phyloP scores from a whole-genome alignment of 2,329 filamentous ascomycete species.

The Chalara sp. region DNA sequence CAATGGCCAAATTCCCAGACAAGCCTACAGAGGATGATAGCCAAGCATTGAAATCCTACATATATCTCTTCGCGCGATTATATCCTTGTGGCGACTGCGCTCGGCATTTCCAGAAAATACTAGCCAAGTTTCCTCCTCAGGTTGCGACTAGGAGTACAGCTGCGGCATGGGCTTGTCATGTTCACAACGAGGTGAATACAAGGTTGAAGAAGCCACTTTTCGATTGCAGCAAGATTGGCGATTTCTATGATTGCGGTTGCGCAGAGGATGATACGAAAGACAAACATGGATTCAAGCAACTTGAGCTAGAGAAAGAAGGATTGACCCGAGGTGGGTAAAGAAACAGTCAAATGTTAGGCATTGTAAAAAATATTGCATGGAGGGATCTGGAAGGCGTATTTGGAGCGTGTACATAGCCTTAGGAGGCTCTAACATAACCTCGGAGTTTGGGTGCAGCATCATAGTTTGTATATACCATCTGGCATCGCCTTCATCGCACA shows the following conservation, averaged over 20 bases:
- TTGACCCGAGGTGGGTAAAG: slow-evolving; percentile 17
- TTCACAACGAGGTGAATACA: slow-evolving; percentile 63
- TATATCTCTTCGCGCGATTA: slow-evolving; percentile 59
- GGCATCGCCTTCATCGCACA: no score
- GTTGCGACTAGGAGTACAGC: slow-evolving; percentile 56
- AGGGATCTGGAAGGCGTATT: neutral
- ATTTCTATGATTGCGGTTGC: slow-evolving; percentile 67
- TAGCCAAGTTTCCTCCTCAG: slow-evolving; percentile 58
- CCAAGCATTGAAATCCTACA: slow-evolving; percentile 55
- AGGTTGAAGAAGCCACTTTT: slow-evolving; percentile 54
- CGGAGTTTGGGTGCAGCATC: no score
- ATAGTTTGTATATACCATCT: no score
- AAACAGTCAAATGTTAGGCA: no score
- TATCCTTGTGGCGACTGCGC: slow-evolving; percentile 68
- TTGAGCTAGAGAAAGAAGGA: slow-evolving; percentile 26
- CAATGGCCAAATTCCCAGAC: slow-evolving; percentile 63
- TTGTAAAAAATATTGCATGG: slow-evolving; percentile 1
- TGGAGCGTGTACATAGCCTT: no score
- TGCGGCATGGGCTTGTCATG: slow-evolving; percentile 61
- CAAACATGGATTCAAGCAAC: slow-evolving; percentile 24
- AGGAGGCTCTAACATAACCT: no score
- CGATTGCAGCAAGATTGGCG: slow-evolving; percentile 61
- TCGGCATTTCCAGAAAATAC: slow-evolving; percentile 56
- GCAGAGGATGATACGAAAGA: slow-evolving; percentile 50
- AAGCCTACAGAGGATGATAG: slow-evolving; percentile 56